A percentile compares a stretch with the other conserved stretches of the same genome.
Evolutionary conservation across 2,329 filamentous ascomycete species (phyloP).

Genomic region (Monosporascus sp.): DNA sequence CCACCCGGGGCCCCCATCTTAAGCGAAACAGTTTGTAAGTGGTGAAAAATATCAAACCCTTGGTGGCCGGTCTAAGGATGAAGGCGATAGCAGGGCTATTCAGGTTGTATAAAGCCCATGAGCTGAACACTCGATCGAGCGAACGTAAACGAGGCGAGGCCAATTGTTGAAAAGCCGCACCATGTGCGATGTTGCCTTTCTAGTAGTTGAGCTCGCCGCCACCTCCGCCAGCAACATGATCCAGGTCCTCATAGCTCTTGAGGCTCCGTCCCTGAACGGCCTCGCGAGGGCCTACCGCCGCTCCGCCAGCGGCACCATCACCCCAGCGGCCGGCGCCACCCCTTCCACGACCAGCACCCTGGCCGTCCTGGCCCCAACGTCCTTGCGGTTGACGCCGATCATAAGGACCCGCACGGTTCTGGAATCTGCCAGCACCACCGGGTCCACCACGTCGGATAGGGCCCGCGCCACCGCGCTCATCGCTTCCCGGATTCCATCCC

Average conservation of each 20-base stretch:
- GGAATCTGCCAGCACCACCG: conserved; percentile 47
- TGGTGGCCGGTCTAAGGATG: no score
- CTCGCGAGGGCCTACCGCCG: conserved; percentile 78
- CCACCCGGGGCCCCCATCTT: no score
- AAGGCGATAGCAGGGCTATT: no score
- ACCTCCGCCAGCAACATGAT: conserved; percentile 71
- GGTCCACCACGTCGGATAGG: conserved; percentile 64
- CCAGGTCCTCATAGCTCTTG: conserved; percentile 96
- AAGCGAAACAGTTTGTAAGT: no score
- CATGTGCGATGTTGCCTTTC: neutral
- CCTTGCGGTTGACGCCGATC: conserved; percentile 59
- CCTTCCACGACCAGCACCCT: conserved; percentile 48
- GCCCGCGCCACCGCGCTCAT: conserved; percentile 52
- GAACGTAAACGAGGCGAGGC: no score
- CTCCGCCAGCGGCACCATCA: conserved; percentile 66
- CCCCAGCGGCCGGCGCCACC: conserved; percentile 58
- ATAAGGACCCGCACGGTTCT: conserved; percentile 66
- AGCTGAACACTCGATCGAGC: no score
- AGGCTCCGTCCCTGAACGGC: conserved; percentile 88
- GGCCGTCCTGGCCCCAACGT: conserved; percentile 41
- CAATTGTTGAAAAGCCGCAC: neutral
- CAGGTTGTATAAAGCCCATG: no score
- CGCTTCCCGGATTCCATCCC: conserved; percentile 46
- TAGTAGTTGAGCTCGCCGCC: conserved; percentile 89
- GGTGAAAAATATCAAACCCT: no score